Conservation (phyloP, 805 yeast genomes). For the Candida pseudoglaebosa region DNA sequence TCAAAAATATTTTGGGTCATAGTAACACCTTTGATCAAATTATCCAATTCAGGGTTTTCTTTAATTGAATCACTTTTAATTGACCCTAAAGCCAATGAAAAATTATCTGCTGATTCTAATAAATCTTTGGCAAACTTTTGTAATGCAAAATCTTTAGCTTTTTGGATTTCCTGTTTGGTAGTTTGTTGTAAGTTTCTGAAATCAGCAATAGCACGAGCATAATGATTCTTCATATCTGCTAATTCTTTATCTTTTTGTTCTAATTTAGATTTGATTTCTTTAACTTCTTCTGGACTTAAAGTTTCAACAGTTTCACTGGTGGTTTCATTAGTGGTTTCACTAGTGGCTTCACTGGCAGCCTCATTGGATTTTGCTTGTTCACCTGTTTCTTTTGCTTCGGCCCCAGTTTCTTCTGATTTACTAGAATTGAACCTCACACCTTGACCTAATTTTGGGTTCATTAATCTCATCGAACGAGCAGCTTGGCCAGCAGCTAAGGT, state of each 20-base stretch:
- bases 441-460: slow-evolving; percentile 10
- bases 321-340: no score
- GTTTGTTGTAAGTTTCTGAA: slow-evolving; percentile 90
- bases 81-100: slow-evolving; percentile 76
- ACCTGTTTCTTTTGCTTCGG: slow-evolving; percentile 11
- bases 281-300: slow-evolving; percentile 17
- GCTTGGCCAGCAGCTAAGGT: slow-evolving; percentile 11
- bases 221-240: slow-evolving; percentile 79
- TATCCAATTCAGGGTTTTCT: slow-evolving; percentile 60
- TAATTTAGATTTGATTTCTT: slow-evolving; percentile 48
- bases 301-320: slow-evolving; percentile 11
- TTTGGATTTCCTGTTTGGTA: slow-evolving; percentile 80
- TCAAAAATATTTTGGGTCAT: slow-evolving; percentile 87
- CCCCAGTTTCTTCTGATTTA: slow-evolving; percentile 11
- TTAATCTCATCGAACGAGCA: slow-evolving; percentile 11
- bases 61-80: slow-evolving; percentile 61
- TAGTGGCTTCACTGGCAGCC: slow-evolving; percentile 9
- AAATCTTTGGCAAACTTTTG: slow-evolving; percentile 90
- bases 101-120: slow-evolving; percentile 85
- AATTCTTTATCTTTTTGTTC: slow-evolving; percentile 64
- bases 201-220: slow-evolving; percentile 82
- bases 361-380: slow-evolving; percentile 8
- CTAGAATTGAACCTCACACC: slow-evolving; percentile 17
- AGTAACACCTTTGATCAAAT: slow-evolving; percentile 80
- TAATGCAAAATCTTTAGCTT: slow-evolving; percentile 84